Conservation (phyloP, 208 protist species). For the Vickermania ingenoplastis region DNA sequence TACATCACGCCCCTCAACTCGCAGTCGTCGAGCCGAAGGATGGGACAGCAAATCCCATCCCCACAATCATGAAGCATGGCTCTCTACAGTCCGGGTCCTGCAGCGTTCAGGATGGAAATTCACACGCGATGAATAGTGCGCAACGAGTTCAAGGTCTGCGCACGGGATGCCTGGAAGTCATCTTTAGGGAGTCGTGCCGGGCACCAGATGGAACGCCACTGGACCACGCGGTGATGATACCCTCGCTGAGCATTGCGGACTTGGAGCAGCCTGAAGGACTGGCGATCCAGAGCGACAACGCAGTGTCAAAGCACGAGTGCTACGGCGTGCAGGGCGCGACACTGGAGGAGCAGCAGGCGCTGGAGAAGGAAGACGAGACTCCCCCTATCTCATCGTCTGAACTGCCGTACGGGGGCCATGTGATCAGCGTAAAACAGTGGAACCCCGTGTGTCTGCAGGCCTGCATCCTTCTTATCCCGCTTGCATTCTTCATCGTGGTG, state of each 20-base stretch:
- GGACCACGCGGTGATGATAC: not conserved
- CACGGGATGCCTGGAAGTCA: not conserved
- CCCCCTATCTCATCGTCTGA: not conserved
- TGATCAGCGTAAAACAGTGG: not conserved
- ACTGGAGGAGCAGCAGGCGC: slow-evolving; percentile 4
- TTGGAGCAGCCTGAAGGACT: not conserved
- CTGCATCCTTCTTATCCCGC: slow-evolving; percentile 4
- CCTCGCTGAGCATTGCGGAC: not conserved
- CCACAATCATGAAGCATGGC: too few relatives aligned
- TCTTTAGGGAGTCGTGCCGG: not conserved
- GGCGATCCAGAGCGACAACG: not conserved
- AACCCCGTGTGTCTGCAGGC: slow-evolving; percentile 2
- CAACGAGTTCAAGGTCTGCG: too few relatives aligned
- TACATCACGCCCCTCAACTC: too few relatives aligned
- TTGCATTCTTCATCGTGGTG: slow-evolving; percentile 8
- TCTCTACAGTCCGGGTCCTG: too few relatives aligned
- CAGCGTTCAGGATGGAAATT: too few relatives aligned
- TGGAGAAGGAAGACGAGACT: slow-evolving; percentile 5
- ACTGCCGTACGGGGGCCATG: not conserved
- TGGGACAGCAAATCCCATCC: too few relatives aligned
- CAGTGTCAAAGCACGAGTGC: not conserved
- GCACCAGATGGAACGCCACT: not conserved
- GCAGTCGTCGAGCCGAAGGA: too few relatives aligned
- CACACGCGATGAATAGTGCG: too few relatives aligned
- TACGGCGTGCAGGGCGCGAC: slow-evolving; percentile 1